These are phyloP conservation scores for Neospermospora avenae DNA, from an alignment of 2,329 filamentous ascomycete genomes.

Conservation along the genomic window DNA sequence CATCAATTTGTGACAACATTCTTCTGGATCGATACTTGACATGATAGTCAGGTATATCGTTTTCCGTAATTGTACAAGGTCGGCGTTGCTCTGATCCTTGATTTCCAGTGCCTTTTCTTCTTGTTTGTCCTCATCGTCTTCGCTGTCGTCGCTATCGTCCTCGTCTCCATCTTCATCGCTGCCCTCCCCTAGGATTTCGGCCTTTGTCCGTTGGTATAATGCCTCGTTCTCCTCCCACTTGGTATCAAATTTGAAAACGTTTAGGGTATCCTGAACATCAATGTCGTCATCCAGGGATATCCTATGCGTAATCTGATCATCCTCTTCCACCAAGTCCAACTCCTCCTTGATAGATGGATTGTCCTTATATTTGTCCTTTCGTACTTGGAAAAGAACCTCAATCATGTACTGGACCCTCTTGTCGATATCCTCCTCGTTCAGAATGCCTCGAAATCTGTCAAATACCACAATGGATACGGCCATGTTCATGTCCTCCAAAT, in stretches of 20 bases:
- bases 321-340: slow-evolving; percentile 91
- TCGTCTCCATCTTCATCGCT: slow-evolving; percentile 74
- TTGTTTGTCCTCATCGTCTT: slow-evolving; percentile 68
- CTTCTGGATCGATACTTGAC: slow-evolving; percentile 93
- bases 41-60: slow-evolving; percentile 98
- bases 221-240: slow-evolving; percentile 90
- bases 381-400: slow-evolving; percentile 92
- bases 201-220: slow-evolving; percentile 84
- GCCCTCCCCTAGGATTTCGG: slow-evolving; percentile 91
- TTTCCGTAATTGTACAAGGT: slow-evolving; percentile 86
- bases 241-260: slow-evolving; percentile 92
- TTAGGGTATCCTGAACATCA: slow-evolving; percentile 81
- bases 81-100: slow-evolving; percentile 95
- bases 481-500: slow-evolving; percentile 91
- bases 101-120: slow-evolving; percentile 87
- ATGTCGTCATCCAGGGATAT: slow-evolving; percentile 79
- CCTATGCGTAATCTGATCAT: slow-evolving; percentile 94
- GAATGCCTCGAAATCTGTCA: slow-evolving; percentile 90
- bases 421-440: slow-evolving; percentile 96
- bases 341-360: slow-evolving; percentile 89
- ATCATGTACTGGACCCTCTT: slow-evolving; percentile 99
- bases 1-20: slow-evolving; percentile 96
- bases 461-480: slow-evolving; percentile 87
- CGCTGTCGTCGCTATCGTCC: slow-evolving; percentile 61
- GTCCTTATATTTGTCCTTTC: slow-evolving; percentile 96